Evolutionary conservation across 495 filamentous ascomycete genomes (phyloP), one percentile per base, ranked within the genome.

Genomic region (Hypoxylon rickii): DNA sequence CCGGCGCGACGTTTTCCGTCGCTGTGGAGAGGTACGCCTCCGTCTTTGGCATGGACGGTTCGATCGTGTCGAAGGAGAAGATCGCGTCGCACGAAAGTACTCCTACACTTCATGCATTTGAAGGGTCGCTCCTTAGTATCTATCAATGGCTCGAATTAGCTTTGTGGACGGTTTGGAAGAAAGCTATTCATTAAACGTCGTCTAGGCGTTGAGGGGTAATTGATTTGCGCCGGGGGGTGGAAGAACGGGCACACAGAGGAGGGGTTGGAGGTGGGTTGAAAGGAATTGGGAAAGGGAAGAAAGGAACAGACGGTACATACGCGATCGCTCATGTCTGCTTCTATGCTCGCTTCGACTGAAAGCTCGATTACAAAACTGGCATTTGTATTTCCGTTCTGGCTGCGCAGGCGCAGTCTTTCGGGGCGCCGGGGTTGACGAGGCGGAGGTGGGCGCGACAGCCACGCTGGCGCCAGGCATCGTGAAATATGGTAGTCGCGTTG

Each of bases 71-170:
- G 90, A 56, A 98, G 83, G 29, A 98, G 84, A 18, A 98, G 82
- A 75, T 98, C 94, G 75, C 94, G 89, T 71, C 94, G 89, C 59
- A 98, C 94, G 66, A 98, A 98, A 51, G 94, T 98, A 80, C 94
- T 97, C 65, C 92, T 84, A 76, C 94, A 98, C 78, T 98, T 98
- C 68, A 87, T 77, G 76, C 94, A 98, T 69, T 97, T 97, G 82
- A 98, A 98, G 26, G 94, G 94, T 52, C 94, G 89, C 74, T 98
- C 94, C 78, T 98, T 98, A 44, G 94, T 98, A 75, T 97, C 93
- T 96, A 76, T 62, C 51, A 39, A 39, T 6, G 34, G 33, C 39
- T 42, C 19, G 26, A 29, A 48, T 66, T 56, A 70, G 67, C 54
- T 54, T 51, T 40, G 37, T 48, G 48, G 16, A 45, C 32, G 18